Evolutionary conservation across 495 filamentous ascomycete genomes (phyloP).

Genomic region (Parathielavia appendiculata): DNA sequence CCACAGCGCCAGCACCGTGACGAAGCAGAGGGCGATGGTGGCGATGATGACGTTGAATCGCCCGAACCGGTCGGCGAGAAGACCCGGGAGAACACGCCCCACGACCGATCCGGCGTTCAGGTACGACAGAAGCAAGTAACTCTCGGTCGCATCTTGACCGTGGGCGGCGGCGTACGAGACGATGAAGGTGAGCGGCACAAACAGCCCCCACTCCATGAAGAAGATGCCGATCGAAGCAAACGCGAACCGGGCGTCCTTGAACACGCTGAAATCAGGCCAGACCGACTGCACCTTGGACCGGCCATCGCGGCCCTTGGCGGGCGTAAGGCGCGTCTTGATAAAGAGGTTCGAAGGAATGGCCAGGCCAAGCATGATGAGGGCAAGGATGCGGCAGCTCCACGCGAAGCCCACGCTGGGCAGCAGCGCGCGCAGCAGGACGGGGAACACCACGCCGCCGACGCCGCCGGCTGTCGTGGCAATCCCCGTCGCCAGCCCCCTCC

Average conservation of each 20-base stretch:
- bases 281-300: slow-evolving; percentile 33
- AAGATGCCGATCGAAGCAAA: slow-evolving; percentile 53
- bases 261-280: slow-evolving; percentile 49
- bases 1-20: slow-evolving; percentile 75
- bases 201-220: slow-evolving; percentile 49
- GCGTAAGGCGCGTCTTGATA: slow-evolving; percentile 49
- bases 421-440: slow-evolving; percentile 48
- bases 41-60: slow-evolving; percentile 49
- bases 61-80: slow-evolving; percentile 61
- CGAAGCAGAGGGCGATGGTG: slow-evolving; percentile 57
- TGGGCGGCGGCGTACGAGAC: slow-evolving; percentile 50
- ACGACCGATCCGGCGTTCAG: slow-evolving; percentile 55
- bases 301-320: slow-evolving; percentile 26
- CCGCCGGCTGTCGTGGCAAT: slow-evolving; percentile 56
- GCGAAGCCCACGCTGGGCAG: slow-evolving; percentile 51
- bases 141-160: slow-evolving; percentile 47
- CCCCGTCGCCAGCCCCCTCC: slow-evolving; percentile 60
- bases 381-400: slow-evolving; percentile 55
- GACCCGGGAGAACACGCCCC: slow-evolving; percentile 65
- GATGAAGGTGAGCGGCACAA: slow-evolving; percentile 44
- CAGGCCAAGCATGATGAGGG: slow-evolving; percentile 52
- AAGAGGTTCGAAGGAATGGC: slow-evolving; percentile 50
- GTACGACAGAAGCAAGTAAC: slow-evolving; percentile 58
- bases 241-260: slow-evolving; percentile 50
- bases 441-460: slow-evolving; percentile 58